A percentile compares a stretch with the other conserved stretches of the same genome.
Evolutionary conservation across 495 filamentous ascomycete genomes (phyloP).

Genomic region (Aspergillus carlsbadensis): DNA sequence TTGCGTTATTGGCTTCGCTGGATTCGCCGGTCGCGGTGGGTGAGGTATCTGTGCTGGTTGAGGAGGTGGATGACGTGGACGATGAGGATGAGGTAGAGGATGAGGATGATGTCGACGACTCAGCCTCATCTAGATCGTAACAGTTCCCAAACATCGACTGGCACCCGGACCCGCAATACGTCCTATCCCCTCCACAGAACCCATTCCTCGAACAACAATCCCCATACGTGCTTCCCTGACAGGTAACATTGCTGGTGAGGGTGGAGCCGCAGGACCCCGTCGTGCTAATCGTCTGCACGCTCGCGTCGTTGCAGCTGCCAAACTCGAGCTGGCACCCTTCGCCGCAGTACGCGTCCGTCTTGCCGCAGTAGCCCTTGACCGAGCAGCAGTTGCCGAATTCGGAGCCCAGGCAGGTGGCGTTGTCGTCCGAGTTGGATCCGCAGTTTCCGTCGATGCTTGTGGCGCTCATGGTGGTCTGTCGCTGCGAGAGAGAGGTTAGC

Average conservation of each 20-base stretch:
- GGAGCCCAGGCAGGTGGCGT: constrained; percentile 11
- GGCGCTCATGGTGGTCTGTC: constrained; percentile 7
- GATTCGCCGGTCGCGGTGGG: too few relatives aligned
- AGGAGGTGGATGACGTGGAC: neutral
- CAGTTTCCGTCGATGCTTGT: constrained; percentile 14
- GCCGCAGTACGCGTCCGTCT: constrained; percentile 5
- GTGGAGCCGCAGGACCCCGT: constrained; percentile 8
- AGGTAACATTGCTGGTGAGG: constrained; percentile 10
- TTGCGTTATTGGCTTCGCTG: too few relatives aligned
- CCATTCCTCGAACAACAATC: constrained; percentile 10
- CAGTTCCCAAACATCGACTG: constrained; percentile 7
- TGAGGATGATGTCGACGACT: neutral
- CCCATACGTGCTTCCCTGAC: constrained; percentile 4
- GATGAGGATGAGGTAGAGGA: neutral
- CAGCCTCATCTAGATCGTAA: neutral
- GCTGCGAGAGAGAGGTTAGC: too few relatives aligned
- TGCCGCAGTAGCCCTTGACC: constrained; percentile 8
- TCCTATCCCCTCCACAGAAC: constrained; percentile 7
- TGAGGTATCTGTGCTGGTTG: neutral
- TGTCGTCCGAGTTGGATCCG: constrained; percentile 8
- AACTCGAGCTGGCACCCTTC: constrained; percentile 4
- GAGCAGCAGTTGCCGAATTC: constrained; percentile 15
- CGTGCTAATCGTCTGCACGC: constrained; percentile 5
- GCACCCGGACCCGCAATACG: constrained; percentile 9
- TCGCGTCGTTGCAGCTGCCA: constrained; percentile 5